phyloP scores from a whole-genome alignment of 768 basidiomycete genomes.

The Collybia mongolica region DNA sequence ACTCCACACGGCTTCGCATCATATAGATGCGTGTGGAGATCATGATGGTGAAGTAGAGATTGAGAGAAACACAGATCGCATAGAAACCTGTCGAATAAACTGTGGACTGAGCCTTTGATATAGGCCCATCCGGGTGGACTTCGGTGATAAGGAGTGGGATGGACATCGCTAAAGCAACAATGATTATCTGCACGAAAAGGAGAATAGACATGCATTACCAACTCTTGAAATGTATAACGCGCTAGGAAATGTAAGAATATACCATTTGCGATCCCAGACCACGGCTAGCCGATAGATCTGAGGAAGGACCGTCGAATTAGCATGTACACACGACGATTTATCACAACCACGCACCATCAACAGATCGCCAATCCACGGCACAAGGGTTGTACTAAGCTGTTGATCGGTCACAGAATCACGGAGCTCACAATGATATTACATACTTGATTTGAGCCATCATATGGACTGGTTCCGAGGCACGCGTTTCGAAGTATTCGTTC shows the following conservation, averaged over 20 bases:
- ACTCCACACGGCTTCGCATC: conserved; percentile 14
- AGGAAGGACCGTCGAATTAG: not conserved
- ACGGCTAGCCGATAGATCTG: conserved; percentile 17
- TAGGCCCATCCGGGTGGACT: conserved; percentile 5
- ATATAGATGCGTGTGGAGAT: conserved; percentile 13
- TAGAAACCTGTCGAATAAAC: conserved; percentile 15
- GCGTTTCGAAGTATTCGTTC: conserved; percentile 1
- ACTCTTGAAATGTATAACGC: conserved; percentile 14
- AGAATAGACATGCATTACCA: conserved; percentile 3
- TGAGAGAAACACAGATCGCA: conserved; percentile 18
- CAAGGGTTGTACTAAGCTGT: conserved; percentile 9
- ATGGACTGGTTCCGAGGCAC: conserved; percentile 11
- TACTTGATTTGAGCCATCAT: conserved; percentile 18
- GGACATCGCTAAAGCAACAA: conserved; percentile 14
- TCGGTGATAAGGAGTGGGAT: conserved; percentile 17
- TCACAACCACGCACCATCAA: conserved; percentile 12
- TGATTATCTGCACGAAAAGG: not conserved
- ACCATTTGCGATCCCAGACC: conserved; percentile 14
- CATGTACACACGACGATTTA: too few species aligned
- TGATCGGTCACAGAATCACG: not conserved
- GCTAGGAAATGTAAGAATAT: conserved; percentile 12
- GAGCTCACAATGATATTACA: not conserved
- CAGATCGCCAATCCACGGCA: conserved; percentile 20
- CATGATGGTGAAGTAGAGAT: conserved; percentile 13
- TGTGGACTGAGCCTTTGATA: conserved; percentile 5